Percentiles rank a stretch among this genome's conserved stretches.
phyloP scores from a whole-genome alignment of 2,329 filamentous ascomycete species.

The Trichophyton mentagrophytes region DNA sequence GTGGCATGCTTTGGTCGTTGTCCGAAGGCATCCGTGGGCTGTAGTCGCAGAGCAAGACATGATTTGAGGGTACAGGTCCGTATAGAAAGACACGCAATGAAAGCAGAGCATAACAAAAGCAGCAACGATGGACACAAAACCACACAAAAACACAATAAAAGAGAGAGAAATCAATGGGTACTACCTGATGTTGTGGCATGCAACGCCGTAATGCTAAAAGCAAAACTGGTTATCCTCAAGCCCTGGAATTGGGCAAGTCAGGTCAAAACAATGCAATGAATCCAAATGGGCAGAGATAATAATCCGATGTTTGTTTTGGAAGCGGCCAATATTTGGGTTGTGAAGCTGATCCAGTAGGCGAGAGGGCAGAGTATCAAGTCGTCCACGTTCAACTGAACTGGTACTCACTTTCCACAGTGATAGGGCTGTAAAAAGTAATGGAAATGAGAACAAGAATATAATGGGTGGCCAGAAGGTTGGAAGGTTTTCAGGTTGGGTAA shows the following conservation, averaged over 20 bases:
- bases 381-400: slow-evolving; percentile 8
- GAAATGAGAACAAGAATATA: neutral
- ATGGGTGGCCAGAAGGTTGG: neutral
- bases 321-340: slow-evolving; percentile 6
- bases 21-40: neutral
- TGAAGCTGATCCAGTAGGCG: slow-evolving; percentile 5
- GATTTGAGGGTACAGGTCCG: slow-evolving; percentile 15
- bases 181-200: slow-evolving; percentile 29
- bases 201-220: slow-evolving; percentile 18
- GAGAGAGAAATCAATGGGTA: slow-evolving; percentile 26
- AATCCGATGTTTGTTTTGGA: slow-evolving; percentile 6
- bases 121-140: slow-evolving; percentile 12
- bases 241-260: neutral
- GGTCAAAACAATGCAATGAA: slow-evolving; percentile 11
- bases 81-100: slow-evolving; percentile 5
- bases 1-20: neutral
- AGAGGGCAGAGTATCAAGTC: neutral
- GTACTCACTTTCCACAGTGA: neutral
- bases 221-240: slow-evolving; percentile 15
- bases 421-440: neutral
- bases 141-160: slow-evolving; percentile 10
- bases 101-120: slow-evolving; percentile 11
- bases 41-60: slow-evolving; percentile 6
- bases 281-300: slow-evolving; percentile 10
- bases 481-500: slow-evolving; percentile 4